Base-by-base conservation (phyloP, 768 basidiomycete species). In the Pleurotus djamor region DNA sequence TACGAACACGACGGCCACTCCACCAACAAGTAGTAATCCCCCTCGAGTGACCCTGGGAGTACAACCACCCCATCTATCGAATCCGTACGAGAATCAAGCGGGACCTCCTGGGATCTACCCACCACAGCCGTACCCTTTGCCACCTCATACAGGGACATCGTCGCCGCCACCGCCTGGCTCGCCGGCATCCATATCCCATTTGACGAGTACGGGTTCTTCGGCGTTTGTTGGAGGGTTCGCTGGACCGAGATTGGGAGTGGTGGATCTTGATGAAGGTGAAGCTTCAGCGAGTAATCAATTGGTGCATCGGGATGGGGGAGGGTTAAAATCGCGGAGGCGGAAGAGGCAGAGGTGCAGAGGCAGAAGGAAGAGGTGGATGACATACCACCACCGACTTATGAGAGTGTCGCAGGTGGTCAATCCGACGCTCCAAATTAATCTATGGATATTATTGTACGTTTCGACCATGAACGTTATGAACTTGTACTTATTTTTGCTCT, bases 351-450 rank as follows among this genome's bases (percentile, higher is more conserved):
- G 21, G 21, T 28, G 21, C 21, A 49, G 16, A 63, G 43, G 50
- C 63, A 13, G 61, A 60, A 57, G 59, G 64, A 61, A 49, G 58
- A 65, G 57, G 66, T 63, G 50, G 62, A 63, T 58, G 63, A 65
- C 55, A 67, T 67, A 60, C 65, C 66, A 17, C 65, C 61, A 28
- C 21, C 21, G 13, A 65, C 66, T 52, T 66, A 66, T 60, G 64
- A 68, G 51, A 67, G 66, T 47, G 65, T 68, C n/a, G 38, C 10
- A 10, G 38, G 9, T 41, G 38, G 38, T 41, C 10, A n/a, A 28
- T 28, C 21, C 21, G 21, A 28, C 21, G 21, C 21, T 28, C 21
- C 21, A 28, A 28, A 28, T 28, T 28, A 28, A 28, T 28, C 21
- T 28, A 28, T 28, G 21, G 21, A 28, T 28, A 28, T 28, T 28